Conservation (phyloP, 1,284 basidiomycete species). For the Naganishia sp. region DNA sequence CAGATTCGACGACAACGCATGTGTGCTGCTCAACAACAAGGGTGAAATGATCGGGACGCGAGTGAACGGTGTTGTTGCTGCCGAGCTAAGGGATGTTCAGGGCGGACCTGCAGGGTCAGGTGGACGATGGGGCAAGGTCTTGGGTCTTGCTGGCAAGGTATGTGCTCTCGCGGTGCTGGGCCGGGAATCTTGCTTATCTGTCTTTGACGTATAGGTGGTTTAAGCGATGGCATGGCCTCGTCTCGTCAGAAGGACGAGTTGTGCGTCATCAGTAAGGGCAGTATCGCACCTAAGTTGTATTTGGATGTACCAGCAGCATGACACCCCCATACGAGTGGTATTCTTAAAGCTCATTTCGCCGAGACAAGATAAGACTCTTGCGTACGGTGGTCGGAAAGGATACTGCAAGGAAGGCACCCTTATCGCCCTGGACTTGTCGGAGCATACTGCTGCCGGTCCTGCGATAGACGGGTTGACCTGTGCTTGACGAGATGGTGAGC, state of each 20-base stretch:
- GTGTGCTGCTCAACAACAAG: slow-evolving; percentile 93
- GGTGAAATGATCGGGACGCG: slow-evolving; percentile 94
- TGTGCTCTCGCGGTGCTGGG: slow-evolving; percentile 23
- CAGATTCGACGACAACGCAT: slow-evolving; percentile 97
- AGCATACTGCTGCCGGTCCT: not conserved
- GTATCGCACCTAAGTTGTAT: slow-evolving; percentile 13
- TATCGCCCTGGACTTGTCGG: too few species aligned
- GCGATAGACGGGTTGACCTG: not conserved
- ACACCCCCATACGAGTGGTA: not conserved
- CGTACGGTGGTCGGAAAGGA: not conserved
- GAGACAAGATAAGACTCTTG: not conserved
- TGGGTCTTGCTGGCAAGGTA: slow-evolving; percentile 89
- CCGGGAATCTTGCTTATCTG: not conserved
- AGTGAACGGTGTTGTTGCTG: slow-evolving; percentile 89
- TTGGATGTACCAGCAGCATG: slow-evolving; percentile 26
- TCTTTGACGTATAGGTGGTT: slow-evolving; percentile 1
- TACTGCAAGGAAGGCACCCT: not conserved
- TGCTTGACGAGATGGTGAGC: too few species aligned
- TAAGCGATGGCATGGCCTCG: not conserved
- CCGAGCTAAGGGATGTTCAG: slow-evolving; percentile 67
- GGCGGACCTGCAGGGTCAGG: slow-evolving; percentile 65
- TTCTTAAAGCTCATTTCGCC: not conserved
- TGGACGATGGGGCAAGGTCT: slow-evolving; percentile 81
- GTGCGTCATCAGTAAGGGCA: too few species aligned
- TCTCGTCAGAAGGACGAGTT: too few species aligned